A percentile compares a stretch with the other conserved stretches of the same genome.
phyloP scores from a whole-genome alignment of 2,329 filamentous ascomycete species.

The Aspergillus ustus region DNA sequence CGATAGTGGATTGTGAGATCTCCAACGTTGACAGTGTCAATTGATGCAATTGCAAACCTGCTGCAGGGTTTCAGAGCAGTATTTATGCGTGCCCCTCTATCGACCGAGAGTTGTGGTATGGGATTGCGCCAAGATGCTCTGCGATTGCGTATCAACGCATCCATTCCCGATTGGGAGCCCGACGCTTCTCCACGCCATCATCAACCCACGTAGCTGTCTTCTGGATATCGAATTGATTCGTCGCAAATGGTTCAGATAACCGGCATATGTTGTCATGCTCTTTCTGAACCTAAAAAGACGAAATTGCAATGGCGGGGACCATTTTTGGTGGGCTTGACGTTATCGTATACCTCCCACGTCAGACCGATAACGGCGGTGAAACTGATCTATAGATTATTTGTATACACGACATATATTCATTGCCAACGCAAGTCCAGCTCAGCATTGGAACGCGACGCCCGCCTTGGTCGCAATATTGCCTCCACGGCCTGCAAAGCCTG shows the following conservation, averaged over 20 bases:
- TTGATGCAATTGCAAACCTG: neutral
- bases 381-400: neutral
- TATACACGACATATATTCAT: neutral
- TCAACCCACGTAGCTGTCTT: neutral
- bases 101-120: neutral
- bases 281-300: neutral
- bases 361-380: neutral
- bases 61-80: neutral
- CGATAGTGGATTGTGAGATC: neutral
- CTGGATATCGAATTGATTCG: neutral
- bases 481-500: slow-evolving; percentile 89
- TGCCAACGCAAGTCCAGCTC: slow-evolving; percentile 26
- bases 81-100: slow-evolving; percentile 2
- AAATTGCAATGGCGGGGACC: neutral
- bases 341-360: neutral
- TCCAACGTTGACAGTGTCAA: neutral
- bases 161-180: slow-evolving; percentile 2
- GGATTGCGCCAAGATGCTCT: slow-evolving; percentile 4
- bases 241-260: neutral
- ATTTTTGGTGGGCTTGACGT: neutral
- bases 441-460: slow-evolving; percentile 84
- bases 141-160: slow-evolving; percentile 6
- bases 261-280: neutral
- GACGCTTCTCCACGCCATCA: slow-evolving; percentile 5
- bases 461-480: slow-evolving; percentile 78